phyloP scores from a whole-genome alignment of 1,284 basidiomycete genomes.

The Rhodotorula sp. region DNA sequence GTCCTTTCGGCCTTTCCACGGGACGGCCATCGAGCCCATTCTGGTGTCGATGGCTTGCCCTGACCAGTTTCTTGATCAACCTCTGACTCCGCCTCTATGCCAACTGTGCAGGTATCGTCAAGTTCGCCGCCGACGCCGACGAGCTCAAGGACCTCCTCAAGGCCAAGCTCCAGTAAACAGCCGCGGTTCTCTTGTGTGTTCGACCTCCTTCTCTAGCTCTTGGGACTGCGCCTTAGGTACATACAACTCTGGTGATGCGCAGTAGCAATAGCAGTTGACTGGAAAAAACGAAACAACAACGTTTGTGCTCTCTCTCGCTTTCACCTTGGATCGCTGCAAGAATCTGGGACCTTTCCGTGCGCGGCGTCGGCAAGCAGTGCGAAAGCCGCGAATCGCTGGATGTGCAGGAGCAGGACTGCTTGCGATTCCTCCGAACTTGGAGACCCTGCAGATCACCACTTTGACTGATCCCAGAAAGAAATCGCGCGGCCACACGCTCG shows the following conservation, averaged over 20 bases:
- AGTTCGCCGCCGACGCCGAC: slow-evolving; percentile 89
- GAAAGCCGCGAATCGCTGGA: too few species aligned
- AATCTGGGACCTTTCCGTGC: too few species aligned
- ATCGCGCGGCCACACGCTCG: too few species aligned
- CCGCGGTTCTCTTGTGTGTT: not conserved
- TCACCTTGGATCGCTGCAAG: too few species aligned
- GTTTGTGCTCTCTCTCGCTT: not conserved
- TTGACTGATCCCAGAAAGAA: too few species aligned
- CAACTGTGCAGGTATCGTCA: slow-evolving; percentile 16
- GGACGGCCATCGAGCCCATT: too few species aligned
- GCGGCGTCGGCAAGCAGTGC: too few species aligned
- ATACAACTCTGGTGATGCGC: not conserved
- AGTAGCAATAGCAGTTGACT: not conserved
- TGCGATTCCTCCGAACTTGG: too few species aligned
- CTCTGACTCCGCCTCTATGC: not conserved
- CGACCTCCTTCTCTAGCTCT: not conserved
- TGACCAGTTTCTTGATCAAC: too few species aligned
- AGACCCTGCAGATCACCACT: too few species aligned
- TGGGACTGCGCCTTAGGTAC: not conserved
- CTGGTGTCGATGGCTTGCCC: too few species aligned
- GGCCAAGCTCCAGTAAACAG: slow-evolving; percentile 63
- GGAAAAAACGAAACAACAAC: not conserved
- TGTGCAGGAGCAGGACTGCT: too few species aligned
- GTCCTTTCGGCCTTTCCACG: not conserved
- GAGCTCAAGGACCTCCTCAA: slow-evolving; percentile 81